Conservation (phyloP, 305 asterid genomes). For the Fraxinus albicans region DNA sequence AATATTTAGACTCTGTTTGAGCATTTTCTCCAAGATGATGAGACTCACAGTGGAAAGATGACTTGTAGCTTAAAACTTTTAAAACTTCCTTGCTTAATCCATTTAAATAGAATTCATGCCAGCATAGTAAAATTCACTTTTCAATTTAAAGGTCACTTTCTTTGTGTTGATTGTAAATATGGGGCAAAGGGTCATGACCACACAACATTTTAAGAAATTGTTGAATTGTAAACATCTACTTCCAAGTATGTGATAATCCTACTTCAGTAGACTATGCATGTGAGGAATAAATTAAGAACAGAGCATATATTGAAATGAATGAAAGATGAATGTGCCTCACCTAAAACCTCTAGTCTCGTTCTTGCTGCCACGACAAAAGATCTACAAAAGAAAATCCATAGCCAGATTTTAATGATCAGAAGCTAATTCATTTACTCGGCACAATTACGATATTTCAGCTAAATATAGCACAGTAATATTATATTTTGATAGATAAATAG, state of each 20-base stretch:
- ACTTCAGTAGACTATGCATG: not conserved
- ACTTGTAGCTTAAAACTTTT: not conserved
- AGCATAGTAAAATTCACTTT: not conserved
- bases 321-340: slow-evolving; percentile 35
- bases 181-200: not conserved
- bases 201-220: not conserved
- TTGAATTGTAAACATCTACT: not conserved
- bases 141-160: not conserved
- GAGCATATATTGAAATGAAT: slow-evolving; percentile 8
- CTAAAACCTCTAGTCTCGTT: slow-evolving; percentile 83
- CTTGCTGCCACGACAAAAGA: slow-evolving; percentile 92
- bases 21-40: not conserved
- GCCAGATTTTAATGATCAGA: slow-evolving; percentile 24
- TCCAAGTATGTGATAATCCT: not conserved
- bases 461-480: not conserved
- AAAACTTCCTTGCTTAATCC: not conserved
- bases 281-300: slow-evolving; percentile 19
- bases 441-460: not conserved
- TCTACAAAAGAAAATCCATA: slow-evolving; percentile 42
- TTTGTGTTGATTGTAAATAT: not conserved
- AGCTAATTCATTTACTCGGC: slow-evolving; percentile 17
- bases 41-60: not conserved
- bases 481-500: not conserved
- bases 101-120: not conserved
- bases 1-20: not conserved